Conservation (phyloP, 164 flowering plant species). For the Stephania japonica region DNA sequence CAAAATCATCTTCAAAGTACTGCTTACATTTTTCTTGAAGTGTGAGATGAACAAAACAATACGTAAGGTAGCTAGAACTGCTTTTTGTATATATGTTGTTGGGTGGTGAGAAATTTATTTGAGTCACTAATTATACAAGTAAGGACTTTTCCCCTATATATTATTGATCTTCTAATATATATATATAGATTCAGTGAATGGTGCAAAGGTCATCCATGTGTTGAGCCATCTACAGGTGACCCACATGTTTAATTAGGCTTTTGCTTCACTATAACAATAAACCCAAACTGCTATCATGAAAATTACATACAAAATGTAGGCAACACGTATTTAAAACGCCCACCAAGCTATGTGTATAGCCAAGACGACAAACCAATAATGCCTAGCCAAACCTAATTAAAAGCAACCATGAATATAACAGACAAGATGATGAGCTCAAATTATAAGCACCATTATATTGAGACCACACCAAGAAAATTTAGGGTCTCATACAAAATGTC, state of each 20-base stretch:
- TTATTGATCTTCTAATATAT: too few relatives aligned
- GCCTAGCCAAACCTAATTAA: neutral
- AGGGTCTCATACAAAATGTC: neutral
- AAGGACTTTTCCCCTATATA: too few relatives aligned
- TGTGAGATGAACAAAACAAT: too few relatives aligned
- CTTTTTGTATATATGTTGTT: too few relatives aligned
- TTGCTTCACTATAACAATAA: neutral
- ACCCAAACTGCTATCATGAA: neutral
- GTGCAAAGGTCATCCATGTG: neutral
- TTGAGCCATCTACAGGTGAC: neutral
- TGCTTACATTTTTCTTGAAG: too few relatives aligned
- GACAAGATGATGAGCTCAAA: neutral
- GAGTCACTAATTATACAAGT: too few relatives aligned
- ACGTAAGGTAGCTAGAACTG: too few relatives aligned
- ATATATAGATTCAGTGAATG: neutral
- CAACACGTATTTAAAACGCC: neutral
- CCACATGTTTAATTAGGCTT: neutral
- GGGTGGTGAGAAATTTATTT: too few relatives aligned
- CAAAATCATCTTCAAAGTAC: too few relatives aligned
- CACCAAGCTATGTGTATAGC: too few relatives aligned
- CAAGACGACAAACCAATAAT: neutral
- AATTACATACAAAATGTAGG: neutral
- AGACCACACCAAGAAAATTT: neutral
- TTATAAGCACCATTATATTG: neutral
- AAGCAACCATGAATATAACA: neutral